Evolutionary conservation across 2,329 filamentous ascomycete genomes (phyloP).

Genomic region (Aspergillus sclerotialis): DNA sequence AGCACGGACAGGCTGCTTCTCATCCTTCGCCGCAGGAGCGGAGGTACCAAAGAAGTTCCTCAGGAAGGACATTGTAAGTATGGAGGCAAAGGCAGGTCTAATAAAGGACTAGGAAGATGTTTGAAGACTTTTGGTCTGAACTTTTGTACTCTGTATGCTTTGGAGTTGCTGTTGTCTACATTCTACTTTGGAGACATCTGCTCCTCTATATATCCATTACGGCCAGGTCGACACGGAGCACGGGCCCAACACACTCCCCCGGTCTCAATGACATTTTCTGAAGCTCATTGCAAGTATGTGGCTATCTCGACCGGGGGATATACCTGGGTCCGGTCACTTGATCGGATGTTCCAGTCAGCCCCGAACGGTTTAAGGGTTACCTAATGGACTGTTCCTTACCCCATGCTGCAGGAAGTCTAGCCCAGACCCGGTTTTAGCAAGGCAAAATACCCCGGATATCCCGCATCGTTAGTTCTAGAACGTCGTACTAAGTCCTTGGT

Average conservation of each 20-base stretch:
- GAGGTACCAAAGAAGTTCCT: slow-evolving; percentile 22
- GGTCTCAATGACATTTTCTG: slow-evolving; percentile 6
- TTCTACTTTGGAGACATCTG: slow-evolving; percentile 4
- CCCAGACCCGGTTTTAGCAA: slow-evolving; percentile 2
- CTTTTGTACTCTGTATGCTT: slow-evolving; percentile 2
- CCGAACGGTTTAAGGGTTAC: slow-evolving; percentile 15
- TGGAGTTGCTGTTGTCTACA: slow-evolving; percentile 8
- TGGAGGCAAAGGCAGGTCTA: slow-evolving; percentile 1
- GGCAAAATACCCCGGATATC: not conserved
- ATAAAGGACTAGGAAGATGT: not conserved
- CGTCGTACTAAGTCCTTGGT: slow-evolving; percentile 2
- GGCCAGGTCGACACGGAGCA: slow-evolving; percentile 5
- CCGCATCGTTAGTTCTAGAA: too few relatives aligned
- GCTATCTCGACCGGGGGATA: slow-evolving; percentile 11
- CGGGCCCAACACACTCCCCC: slow-evolving; percentile 6
- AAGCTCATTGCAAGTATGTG: slow-evolving; percentile 10
- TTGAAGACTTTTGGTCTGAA: slow-evolving; percentile 4
- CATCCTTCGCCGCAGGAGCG: slow-evolving; percentile 8
- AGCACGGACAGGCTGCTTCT: slow-evolving; percentile 18
- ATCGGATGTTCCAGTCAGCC: slow-evolving; percentile 11
- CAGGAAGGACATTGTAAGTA: slow-evolving; percentile 18
- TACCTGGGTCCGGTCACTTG: slow-evolving; percentile 16
- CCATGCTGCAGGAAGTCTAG: slow-evolving; percentile 1
- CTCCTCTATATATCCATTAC: slow-evolving; percentile 15
- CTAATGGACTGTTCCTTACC: slow-evolving; percentile 7